Conservation (phyloP, 345 rosid species). For the Gossypium longicalyx region DNA sequence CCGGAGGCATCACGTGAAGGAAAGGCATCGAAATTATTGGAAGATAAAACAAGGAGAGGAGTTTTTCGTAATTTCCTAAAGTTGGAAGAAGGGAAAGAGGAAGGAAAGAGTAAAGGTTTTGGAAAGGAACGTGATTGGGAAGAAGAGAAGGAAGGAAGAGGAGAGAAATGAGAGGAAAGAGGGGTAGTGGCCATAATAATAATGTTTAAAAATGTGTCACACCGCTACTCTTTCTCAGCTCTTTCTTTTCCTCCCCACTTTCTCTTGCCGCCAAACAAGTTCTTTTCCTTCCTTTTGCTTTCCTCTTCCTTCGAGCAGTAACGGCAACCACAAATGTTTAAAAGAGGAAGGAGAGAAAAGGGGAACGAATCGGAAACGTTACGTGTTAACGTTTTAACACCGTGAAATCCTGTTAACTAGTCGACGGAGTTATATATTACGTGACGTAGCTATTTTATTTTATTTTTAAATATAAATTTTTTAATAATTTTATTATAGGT, state of each 20-base stretch:
- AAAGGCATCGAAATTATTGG: conserved; percentile 28
- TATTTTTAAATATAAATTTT: no score
- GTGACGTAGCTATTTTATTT: no score
- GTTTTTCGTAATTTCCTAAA: conserved; percentile 27
- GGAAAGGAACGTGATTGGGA: neutral
- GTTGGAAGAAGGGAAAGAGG: conserved; percentile 13
- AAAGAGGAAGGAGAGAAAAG: no score
- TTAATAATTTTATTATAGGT: no score
- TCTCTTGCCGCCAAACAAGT: conserved; percentile 1
- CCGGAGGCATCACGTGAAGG: conserved; percentile 39
- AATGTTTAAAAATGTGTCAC: no score
- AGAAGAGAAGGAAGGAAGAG: conserved; percentile 22
- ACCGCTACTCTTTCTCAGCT: no score
- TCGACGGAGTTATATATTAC: neutral
- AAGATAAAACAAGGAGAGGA: conserved; percentile 33
- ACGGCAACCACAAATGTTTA: neutral
- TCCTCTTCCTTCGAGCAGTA: neutral
- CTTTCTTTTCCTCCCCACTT: no score
- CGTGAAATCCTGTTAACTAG: neutral
- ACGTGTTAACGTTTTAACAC: neutral
- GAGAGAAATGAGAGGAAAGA: conserved; percentile 19
- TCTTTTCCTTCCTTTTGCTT: neutral
- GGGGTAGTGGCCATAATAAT: conserved; percentile 24
- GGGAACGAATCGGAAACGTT: neutral
- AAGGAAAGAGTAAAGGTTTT: conserved; percentile 1